Evolutionary conservation across 2,329 filamentous ascomycete genomes (phyloP), one percentile per base, ranked within the genome.

Genomic region (Microthyrium microscopicum): DNA sequence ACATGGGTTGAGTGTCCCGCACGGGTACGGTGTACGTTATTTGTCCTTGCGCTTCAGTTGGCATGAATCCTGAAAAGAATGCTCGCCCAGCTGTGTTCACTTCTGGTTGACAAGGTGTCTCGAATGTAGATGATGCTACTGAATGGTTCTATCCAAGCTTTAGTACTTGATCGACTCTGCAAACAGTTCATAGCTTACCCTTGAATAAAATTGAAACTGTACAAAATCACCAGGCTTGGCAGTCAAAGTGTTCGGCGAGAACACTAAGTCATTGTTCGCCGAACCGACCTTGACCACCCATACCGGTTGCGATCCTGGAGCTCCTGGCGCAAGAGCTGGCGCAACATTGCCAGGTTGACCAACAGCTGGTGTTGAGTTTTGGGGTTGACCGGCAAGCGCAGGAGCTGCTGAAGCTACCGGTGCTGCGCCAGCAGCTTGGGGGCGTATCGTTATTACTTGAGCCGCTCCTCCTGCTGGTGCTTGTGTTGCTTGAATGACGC

Each of bases 91-190:
- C 60, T 30, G 51, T 41, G 42, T 60, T 55, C 41, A 50, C 44
- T 43, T 78, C 68, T 32, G 77, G 76, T 19, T 65, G 51, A 57
- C 79, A 84, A 9, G 77, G 77, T 36, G 66, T 55, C 45, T 77
- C 73, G 46, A 85, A 87, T 46, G 64, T 72, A 29, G 79, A 81
- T 60, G 84, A 77, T 12, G 74, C 78, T 37, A 84, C 71, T 32
- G 78, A 84, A 66, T 87, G 80, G 62, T 85, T 85, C 41, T 56
- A 34, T 4, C 13, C 12, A 33, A 33, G 27, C 20, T 26, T 26
- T 20, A 30, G 18, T 21, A 22, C 20, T 20, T 19, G n/a, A 5
- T 15, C 6, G 20, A 13, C 22, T 8, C 9, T n/a, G 5, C 13
- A 11, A 20, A 17, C 25, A 11, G 18, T 3, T 18, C 20, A 20